A percentile compares a stretch with the other conserved stretches of the same genome.
Evolutionary conservation across 2,329 filamentous ascomycete genomes (phyloP).

Genomic region (Ophiocordyceps robertsii): DNA sequence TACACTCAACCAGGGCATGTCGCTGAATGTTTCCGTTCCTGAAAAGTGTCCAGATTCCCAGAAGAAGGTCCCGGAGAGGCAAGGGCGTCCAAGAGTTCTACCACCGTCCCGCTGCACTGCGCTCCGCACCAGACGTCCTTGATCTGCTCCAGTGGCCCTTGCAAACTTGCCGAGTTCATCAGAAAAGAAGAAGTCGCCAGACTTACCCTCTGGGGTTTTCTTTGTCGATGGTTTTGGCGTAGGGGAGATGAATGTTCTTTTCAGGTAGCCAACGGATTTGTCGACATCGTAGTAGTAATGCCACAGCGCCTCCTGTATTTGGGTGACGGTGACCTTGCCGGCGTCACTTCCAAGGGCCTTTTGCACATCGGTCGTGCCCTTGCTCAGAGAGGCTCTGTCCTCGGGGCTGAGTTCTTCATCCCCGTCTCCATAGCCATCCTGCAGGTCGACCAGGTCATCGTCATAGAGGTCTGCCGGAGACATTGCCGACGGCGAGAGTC

Average conservation of each 20-base stretch:
- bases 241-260: constrained; percentile 44
- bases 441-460: constrained; percentile 33
- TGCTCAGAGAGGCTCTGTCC: constrained; percentile 39
- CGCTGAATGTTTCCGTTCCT: constrained; percentile 47
- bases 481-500: constrained; percentile 5
- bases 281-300: constrained; percentile 91
- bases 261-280: constrained; percentile 71
- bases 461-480: constrained; percentile 26
- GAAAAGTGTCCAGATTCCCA: background rate
- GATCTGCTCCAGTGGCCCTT: constrained; percentile 19
- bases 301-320: constrained; percentile 86
- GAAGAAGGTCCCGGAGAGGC: background rate
- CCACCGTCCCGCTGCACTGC: background rate
- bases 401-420: constrained; percentile 33
- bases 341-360: constrained; percentile 47
- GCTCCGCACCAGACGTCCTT: constrained; percentile 6
- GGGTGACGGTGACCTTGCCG: constrained; percentile 39
- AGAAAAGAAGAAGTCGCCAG: constrained; percentile 17
- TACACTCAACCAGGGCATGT: constrained; percentile 74
- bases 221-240: constrained; percentile 21
- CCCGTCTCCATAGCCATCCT: constrained; percentile 31
- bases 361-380: constrained; percentile 54
- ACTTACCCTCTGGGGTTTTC: constrained; percentile 30
- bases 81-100: background rate
- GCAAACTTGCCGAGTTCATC: constrained; percentile 11